Conservation (phyloP, 1,284 basidiomycete species). For the Ustilago trichophora region DNA sequence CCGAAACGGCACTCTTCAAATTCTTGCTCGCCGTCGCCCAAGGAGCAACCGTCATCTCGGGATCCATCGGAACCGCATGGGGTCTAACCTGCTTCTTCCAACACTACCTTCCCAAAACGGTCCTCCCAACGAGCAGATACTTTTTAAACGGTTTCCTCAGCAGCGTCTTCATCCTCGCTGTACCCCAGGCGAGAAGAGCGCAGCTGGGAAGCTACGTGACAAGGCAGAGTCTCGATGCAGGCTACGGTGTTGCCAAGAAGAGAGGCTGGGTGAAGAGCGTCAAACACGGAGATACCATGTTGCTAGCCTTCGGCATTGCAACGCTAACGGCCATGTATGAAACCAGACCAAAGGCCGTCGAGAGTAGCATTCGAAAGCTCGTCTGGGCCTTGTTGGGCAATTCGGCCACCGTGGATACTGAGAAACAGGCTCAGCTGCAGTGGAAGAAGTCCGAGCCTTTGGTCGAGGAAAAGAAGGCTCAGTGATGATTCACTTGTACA, state of each 20-base stretch:
- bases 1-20: conserved; percentile 55
- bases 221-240: conserved; percentile 28
- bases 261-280: conserved; percentile 27
- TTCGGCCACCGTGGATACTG: conserved; percentile 9
- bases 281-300: conserved; percentile 29
- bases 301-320: conserved; percentile 45
- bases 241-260: conserved; percentile 30
- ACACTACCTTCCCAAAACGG: conserved; percentile 52
- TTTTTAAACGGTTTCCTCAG: conserved; percentile 58
- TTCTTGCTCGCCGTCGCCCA: conserved; percentile 49
- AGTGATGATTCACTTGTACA: neutral
- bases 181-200: conserved; percentile 35
- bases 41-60: conserved; percentile 60
- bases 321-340: conserved; percentile 47
- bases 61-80: conserved; percentile 57
- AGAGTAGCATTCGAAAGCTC: conserved; percentile 2
- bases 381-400: conserved; percentile 20
- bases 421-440: conserved; percentile 27
- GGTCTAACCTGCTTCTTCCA: conserved; percentile 58
- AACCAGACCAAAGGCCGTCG: conserved; percentile 32
- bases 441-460: too few relatives aligned
- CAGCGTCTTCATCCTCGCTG: conserved; percentile 52
- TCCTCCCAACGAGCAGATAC: conserved; percentile 45
- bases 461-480: conserved; percentile 22
- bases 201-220: conserved; percentile 50